Percentiles rank a stretch among this genome's conserved stretches.
phyloP scores from a whole-genome alignment of 306 rosid species.

The Inga laurina region DNA sequence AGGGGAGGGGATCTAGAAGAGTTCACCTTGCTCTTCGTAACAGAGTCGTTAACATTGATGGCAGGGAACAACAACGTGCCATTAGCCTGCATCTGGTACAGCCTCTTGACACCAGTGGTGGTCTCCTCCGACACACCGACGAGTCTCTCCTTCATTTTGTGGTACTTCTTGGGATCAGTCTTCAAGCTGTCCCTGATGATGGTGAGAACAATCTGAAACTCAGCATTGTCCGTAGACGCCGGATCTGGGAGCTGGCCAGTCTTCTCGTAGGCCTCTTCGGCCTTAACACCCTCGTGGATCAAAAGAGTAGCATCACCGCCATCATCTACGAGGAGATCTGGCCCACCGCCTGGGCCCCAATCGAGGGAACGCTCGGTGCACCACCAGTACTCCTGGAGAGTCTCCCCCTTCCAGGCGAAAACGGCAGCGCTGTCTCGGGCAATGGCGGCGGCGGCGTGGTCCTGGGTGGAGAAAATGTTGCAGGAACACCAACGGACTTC shows the following conservation, averaged over 20 bases:
- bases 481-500: constrained; percentile 97
- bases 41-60: constrained; percentile 93
- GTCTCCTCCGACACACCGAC: constrained; percentile 98
- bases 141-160: constrained; percentile 79
- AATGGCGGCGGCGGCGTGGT: constrained; percentile 93
- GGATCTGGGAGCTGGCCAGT: constrained; percentile 70
- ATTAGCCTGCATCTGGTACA: constrained; percentile 87
- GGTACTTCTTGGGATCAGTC: constrained; percentile 85
- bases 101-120: constrained; percentile 98
- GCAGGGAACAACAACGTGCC: constrained; percentile 88
- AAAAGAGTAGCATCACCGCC: constrained; percentile 82
- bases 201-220: constrained; percentile 78
- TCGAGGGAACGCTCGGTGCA: constrained; percentile 90
- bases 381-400: constrained; percentile 99
- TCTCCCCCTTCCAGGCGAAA: constrained; percentile 97
- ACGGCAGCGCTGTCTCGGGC: constrained; percentile 91
- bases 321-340: constrained; percentile 92
- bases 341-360: constrained; percentile 92
- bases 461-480: constrained; percentile 97
- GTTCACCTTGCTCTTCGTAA: constrained; percentile 95
- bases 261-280: constrained; percentile 69
- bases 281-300: constrained; percentile 96
- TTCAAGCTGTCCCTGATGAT: constrained; percentile 78
- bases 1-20: background rate
- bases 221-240: constrained; percentile 67